Conservation (phyloP, 495 filamentous ascomycete genomes). For the Baudoinia panamericana region DNA sequence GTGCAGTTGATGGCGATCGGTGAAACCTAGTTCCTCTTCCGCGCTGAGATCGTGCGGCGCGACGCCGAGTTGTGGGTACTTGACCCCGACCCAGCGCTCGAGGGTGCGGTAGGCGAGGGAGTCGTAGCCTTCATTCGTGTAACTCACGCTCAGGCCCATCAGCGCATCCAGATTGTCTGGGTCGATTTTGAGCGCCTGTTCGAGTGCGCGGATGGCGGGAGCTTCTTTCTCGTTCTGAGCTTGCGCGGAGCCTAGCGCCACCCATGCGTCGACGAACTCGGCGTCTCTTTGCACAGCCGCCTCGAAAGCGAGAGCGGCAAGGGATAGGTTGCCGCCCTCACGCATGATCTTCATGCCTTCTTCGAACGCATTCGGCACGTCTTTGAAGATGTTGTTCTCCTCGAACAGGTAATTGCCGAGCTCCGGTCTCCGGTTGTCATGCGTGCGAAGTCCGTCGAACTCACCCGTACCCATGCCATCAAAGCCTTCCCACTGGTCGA, state of each 20-base stretch:
- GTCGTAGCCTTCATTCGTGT: constrained; percentile 98
- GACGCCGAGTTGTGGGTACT: constrained; percentile 68
- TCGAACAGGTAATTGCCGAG: constrained; percentile 90
- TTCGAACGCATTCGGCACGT: constrained; percentile 65
- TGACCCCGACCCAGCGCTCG: constrained; percentile 87
- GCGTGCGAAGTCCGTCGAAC: constrained; percentile 7
- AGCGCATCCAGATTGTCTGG: constrained; percentile 74
- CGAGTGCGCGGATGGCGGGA: constrained; percentile 92
- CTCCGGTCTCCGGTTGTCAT: constrained; percentile 53
- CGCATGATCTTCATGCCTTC: constrained; percentile 85
- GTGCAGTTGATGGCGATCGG: constrained; percentile 79
- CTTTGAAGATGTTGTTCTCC: constrained; percentile 74
- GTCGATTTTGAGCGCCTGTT: constrained; percentile 80
- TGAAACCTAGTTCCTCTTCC: constrained; percentile 63
- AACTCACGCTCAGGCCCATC: constrained; percentile 94
- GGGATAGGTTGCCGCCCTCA: constrained; percentile 81
- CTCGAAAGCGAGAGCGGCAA: constrained; percentile 94
- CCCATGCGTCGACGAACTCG: constrained; percentile 83
- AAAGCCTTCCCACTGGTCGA: constrained; percentile 60
- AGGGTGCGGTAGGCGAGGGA: constrained; percentile 90
- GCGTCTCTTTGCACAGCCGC: constrained; percentile 84
- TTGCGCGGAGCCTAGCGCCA: constrained; percentile 75
- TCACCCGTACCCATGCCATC: constrained; percentile 40
- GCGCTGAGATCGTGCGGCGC: constrained; percentile 30
- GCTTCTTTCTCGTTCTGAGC: constrained; percentile 98